A percentile compares a stretch with the other conserved stretches of the same genome.
These are phyloP conservation scores for Syncephalastrum racemosum DNA, from an alignment of 371 early-diverging fungal genomes.

Conservation along the genomic window DNA sequence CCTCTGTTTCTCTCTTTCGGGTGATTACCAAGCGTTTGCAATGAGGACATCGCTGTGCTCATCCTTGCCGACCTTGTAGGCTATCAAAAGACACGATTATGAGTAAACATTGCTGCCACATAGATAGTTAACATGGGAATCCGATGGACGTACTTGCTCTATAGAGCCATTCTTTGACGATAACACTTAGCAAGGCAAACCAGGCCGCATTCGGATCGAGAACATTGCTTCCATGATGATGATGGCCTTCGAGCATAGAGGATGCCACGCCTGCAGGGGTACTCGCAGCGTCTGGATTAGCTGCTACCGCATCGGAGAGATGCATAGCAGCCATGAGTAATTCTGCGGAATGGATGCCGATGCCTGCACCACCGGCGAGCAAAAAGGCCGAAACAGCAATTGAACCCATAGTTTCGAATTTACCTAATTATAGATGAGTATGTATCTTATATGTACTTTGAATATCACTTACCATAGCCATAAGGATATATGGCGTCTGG, in stretches of 20 bases:
- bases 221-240: slow-evolving; percentile 8
- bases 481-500: slow-evolving; percentile 62
- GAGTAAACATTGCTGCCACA: not conserved
- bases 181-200: slow-evolving; percentile 67
- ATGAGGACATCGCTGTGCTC: slow-evolving; percentile 65
- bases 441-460: not conserved
- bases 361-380: slow-evolving; percentile 61
- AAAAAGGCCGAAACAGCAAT: slow-evolving; percentile 64
- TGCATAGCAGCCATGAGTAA: slow-evolving; percentile 35
- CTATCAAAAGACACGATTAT: slow-evolving; percentile 20
- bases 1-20: not conserved
- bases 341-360: slow-evolving; percentile 67
- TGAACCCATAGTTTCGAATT: slow-evolving; percentile 72
- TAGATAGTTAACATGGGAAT: not conserved
- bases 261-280: slow-evolving; percentile 9
- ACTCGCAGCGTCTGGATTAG: slow-evolving; percentile 11
- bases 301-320: slow-evolving; percentile 23
- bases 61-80: slow-evolving; percentile 61
- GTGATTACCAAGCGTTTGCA: slow-evolving; percentile 66
- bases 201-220: slow-evolving; percentile 73
- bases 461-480: slow-evolving; percentile 55
- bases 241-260: not conserved
- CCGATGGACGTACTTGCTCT: slow-evolving; percentile 48
- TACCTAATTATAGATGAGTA: slow-evolving; percentile 33
- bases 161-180: slow-evolving; percentile 66